Percentiles rank a stretch among this genome's conserved stretches.
phyloP scores from a whole-genome alignment of 2,329 filamentous ascomycete species.

The Fusarium dimerum region DNA sequence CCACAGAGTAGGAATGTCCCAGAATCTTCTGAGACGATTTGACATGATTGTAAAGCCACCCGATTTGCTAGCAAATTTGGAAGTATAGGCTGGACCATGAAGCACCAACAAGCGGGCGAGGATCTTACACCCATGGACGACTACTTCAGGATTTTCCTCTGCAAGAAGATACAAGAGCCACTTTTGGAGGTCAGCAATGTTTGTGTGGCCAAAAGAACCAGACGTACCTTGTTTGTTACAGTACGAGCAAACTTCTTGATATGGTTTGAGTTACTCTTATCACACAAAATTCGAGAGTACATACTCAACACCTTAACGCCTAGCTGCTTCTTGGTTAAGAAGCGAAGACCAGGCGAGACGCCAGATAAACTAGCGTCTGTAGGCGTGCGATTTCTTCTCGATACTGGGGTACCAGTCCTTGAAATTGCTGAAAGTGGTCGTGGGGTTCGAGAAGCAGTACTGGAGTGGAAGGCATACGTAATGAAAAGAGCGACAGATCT shows the following conservation, averaged over 20 bases:
- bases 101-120: conserved; percentile 80
- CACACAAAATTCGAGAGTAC: conserved; percentile 77
- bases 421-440: conserved; percentile 43
- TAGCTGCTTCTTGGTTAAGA: conserved; percentile 66
- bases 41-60: conserved; percentile 88
- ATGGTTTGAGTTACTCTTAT: conserved; percentile 64
- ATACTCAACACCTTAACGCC: conserved; percentile 75
- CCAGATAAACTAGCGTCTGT: conserved; percentile 35
- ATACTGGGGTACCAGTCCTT: conserved; percentile 43
- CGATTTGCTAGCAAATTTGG: conserved; percentile 80
- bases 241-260: conserved; percentile 90
- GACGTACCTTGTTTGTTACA: conserved; percentile 84
- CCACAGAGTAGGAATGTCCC: conserved; percentile 85
- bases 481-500: conserved; percentile 88
- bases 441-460: conserved; percentile 51
- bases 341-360: conserved; percentile 36
- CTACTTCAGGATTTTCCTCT: conserved; percentile 80
- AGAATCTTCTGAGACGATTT: conserved; percentile 80
- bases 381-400: conserved; percentile 37
- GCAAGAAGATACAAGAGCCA: conserved; percentile 91
- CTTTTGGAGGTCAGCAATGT: conserved; percentile 42
- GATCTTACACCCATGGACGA: conserved; percentile 79
- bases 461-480: conserved; percentile 80
- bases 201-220: accelerated
- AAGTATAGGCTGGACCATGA: conserved; percentile 78